phyloP scores from a whole-genome alignment of 2,329 filamentous ascomycete species.

The Graphilbum sp. region DNA sequence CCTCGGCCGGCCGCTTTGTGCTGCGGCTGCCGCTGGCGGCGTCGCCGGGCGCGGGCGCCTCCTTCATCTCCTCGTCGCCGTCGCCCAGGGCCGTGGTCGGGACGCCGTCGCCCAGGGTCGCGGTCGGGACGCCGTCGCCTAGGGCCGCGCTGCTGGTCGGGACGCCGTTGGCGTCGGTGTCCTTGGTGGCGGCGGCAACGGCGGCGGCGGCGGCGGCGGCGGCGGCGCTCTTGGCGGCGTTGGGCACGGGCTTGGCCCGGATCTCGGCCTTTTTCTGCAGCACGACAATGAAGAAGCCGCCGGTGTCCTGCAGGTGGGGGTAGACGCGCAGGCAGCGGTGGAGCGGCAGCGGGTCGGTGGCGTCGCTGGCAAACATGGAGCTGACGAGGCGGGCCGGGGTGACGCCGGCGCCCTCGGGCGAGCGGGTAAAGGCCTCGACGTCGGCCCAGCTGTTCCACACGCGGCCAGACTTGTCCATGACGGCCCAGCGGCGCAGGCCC shows the following conservation, averaged over 20 bases:
- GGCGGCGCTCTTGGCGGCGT: neutral
- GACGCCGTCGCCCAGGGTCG: too few relatives aligned
- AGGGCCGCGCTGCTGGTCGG: too few relatives aligned
- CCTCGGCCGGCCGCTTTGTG: too few relatives aligned
- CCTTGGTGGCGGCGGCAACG: too few relatives aligned
- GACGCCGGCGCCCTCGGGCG: constrained; percentile 35
- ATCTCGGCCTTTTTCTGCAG: constrained; percentile 85
- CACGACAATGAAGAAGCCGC: constrained; percentile 93
- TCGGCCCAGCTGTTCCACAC: constrained; percentile 73
- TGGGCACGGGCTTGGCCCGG: constrained; percentile 45
- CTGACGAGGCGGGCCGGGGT: constrained; percentile 54
- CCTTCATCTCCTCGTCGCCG: too few relatives aligned
- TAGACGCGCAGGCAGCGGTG: constrained; percentile 90
- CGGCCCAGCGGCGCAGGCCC: constrained; percentile 69
- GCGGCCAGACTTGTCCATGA: constrained; percentile 73
- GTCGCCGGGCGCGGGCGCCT: too few relatives aligned
- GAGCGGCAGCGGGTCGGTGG: constrained; percentile 52
- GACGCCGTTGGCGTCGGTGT: too few relatives aligned
- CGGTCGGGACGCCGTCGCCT: too few relatives aligned
- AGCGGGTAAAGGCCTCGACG: constrained; percentile 51
- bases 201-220: constrained; percentile 5
- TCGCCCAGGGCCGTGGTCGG: too few relatives aligned
- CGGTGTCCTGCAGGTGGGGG: constrained; percentile 88
- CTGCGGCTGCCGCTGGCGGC: too few relatives aligned
- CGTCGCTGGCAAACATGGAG: constrained; percentile 62